Base-by-base conservation (phyloP, 495 filamentous ascomycete genomes). In the Viridothelium virens region DNA sequence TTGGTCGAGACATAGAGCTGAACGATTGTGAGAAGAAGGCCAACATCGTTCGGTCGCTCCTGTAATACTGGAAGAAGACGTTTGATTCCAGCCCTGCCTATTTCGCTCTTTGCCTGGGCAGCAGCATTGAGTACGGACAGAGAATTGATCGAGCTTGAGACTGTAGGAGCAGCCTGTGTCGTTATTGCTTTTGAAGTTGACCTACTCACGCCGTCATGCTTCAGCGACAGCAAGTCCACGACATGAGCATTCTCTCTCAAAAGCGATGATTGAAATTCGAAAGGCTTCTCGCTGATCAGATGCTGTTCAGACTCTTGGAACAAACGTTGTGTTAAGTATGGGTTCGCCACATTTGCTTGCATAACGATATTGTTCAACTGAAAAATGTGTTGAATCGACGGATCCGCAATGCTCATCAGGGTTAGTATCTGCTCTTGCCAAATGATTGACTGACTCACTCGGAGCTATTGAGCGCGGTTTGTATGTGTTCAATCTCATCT, bases 71-170 rank as follows among this genome's bases (percentile, higher is more conserved):
- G 84, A 1, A 91, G 77, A 25, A 96, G 84, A 41, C 84, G 74
- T 70, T 88, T 90, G n/a, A 96, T 75, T 16, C 86, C 87, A 18
- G 87, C 80, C 63, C 87, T 85, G 50, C 86, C 87, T 5, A 82
- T 84, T 70, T 84, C 75, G 56, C 84, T 83, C 63, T 85, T 81
- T 3, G 87, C 83, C 63, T 86, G 81, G 25, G 90, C 92, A 33
- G 92, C 92, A 12, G 94, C 91, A 66, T 89, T 89, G 71, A 95
- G 81, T 12, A 90, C 89, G 2, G 89, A 88, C 1, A 92, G 78
- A 53, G 84, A 77, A 68, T 86, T 89, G 38, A 81, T 79, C 69
- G 81, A 78, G 12, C 85, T 72, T 38, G 86, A 83, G 2, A 80
- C 77, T 7, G 83, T 85, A 59, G 82, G 85, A 66, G 70, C 86